Conservation (phyloP, 2,329 filamentous ascomycete genomes). For the Alternaria angustiovoidea region DNA sequence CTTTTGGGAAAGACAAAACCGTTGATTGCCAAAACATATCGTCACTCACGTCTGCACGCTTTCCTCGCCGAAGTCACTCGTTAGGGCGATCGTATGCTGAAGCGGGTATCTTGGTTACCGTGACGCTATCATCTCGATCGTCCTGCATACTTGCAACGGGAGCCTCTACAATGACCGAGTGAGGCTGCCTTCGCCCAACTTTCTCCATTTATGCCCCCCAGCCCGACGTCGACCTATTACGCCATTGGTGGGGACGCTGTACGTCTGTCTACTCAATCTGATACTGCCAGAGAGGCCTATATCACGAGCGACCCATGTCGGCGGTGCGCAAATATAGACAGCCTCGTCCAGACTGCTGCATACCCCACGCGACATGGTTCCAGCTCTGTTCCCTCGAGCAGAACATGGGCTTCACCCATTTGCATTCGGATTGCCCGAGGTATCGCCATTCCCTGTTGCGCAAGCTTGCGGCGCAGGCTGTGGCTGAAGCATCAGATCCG, state of each 20-base stretch:
- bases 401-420: background rate
- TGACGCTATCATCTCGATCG: conserved; percentile 21
- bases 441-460: conserved; percentile 20
- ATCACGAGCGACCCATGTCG: conserved; percentile 1
- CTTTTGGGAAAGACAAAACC: conserved; percentile 28
- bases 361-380: conserved; percentile 6
- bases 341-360: conserved; percentile 5
- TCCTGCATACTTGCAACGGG: conserved; percentile 1
- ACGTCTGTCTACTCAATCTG: conserved; percentile 27
- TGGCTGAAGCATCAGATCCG: conserved; percentile 28
- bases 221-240: conserved; percentile 11
- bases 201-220: conserved; percentile 14
- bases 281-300: conserved; percentile 16
- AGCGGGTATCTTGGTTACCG: conserved; percentile 19
- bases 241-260: conserved; percentile 16
- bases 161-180: background rate
- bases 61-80: conserved; percentile 11
- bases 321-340: conserved; percentile 5
- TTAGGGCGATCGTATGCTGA: conserved; percentile 1
- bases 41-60: background rate
- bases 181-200: conserved; percentile 16
- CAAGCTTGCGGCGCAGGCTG: conserved; percentile 21
- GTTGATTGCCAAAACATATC: conserved; percentile 12
- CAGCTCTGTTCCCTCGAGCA: background rate
- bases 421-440: conserved; percentile 20